Base-by-base conservation (phyloP, 2,329 filamentous ascomycete species). In the Exophiala oligosperma region DNA sequence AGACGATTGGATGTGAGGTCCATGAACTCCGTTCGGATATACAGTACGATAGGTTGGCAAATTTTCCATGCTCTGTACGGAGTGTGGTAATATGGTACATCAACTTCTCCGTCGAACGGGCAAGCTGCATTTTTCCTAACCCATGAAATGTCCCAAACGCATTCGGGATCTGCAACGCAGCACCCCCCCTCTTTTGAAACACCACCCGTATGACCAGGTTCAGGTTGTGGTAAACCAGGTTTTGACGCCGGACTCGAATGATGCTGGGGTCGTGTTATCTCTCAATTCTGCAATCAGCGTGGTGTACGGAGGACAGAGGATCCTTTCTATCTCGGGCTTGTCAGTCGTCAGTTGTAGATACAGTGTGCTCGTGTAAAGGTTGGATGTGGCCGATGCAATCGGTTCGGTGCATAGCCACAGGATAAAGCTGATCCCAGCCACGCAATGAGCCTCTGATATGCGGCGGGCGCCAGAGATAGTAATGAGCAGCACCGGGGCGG, bases 341-440 rank as follows among this genome's bases (percentile, higher is more conserved):
- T 28, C 7, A 7, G 26, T 28, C 26, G 26, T 7, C 26, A 28
- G 26, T 7, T 7, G 26, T 4, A 28, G 17, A 17, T 17, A 17
- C 17, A 28, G 26, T 28, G 11, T 8, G 32, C 9, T 6, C 7
- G 7, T 11, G 7, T 11, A 35, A 23, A 17, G 46, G 23, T 14
- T 41, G 43, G 23, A 35, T 17, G 23, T 32, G 12, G 17, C 17
- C 37, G 17, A 23, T 9, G 14, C 12, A 17, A 17, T 21, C n/a
- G 29, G 23, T 48, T 38, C 26, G 40, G n/a, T 55, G 57, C 60
- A 62, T 62, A 59, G 60, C 60, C 60, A 62, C 60, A 59, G 23
- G 44, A 14, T 46, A 46, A 23, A 37, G 38, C 44, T 38, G 17
- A 35, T 46, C 14, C 58, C 54, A 61, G 58, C 54, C 54, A 53